A percentile compares a stretch with the other conserved stretches of the same genome.
phyloP scores from a whole-genome alignment of 2,329 filamentous ascomycete genomes.

The Emmonsiellopsis sp. region DNA sequence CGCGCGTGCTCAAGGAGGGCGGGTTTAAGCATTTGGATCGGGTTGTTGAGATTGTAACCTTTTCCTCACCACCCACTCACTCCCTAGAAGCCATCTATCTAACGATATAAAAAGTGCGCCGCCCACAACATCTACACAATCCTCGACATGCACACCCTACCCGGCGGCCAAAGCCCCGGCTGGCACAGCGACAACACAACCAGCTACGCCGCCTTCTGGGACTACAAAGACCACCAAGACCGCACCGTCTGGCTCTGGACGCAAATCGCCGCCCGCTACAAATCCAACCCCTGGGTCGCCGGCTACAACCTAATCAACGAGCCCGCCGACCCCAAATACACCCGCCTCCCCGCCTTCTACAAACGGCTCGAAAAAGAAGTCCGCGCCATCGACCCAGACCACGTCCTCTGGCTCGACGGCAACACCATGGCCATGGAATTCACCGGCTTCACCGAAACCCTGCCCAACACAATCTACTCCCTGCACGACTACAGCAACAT shows the following conservation, averaged over 20 bases:
- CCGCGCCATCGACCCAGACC: constrained; percentile 36
- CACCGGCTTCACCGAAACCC: constrained; percentile 32
- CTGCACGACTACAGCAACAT: constrained; percentile 36
- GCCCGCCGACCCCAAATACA: constrained; percentile 40
- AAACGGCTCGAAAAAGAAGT: constrained; percentile 39
- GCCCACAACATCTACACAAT: constrained; percentile 43
- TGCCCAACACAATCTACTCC: constrained; percentile 40
- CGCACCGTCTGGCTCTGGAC: constrained; percentile 43
- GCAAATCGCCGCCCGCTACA: constrained; percentile 38
- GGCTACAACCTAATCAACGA: constrained; percentile 48
- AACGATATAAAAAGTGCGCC: constrained; percentile 24
- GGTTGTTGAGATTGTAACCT: constrained; percentile 29
- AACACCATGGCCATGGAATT: constrained; percentile 41
- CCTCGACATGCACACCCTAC: constrained; percentile 42
- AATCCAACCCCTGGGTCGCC: constrained; percentile 39
- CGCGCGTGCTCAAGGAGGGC: constrained; percentile 34
- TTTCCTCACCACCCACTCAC: too few relatives aligned
- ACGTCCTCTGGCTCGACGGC: constrained; percentile 39
- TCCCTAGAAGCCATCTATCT: too few relatives aligned
- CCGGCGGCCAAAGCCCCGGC: constrained; percentile 43
- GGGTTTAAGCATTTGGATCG: constrained; percentile 43
- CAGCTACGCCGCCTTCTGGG: constrained; percentile 42
- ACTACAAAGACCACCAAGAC: constrained; percentile 43
- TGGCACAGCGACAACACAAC: constrained; percentile 44
- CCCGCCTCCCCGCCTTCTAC: constrained; percentile 39